Conservation (phyloP, 2,329 filamentous ascomycete genomes). For the Aspergillus fijiensis region DNA sequence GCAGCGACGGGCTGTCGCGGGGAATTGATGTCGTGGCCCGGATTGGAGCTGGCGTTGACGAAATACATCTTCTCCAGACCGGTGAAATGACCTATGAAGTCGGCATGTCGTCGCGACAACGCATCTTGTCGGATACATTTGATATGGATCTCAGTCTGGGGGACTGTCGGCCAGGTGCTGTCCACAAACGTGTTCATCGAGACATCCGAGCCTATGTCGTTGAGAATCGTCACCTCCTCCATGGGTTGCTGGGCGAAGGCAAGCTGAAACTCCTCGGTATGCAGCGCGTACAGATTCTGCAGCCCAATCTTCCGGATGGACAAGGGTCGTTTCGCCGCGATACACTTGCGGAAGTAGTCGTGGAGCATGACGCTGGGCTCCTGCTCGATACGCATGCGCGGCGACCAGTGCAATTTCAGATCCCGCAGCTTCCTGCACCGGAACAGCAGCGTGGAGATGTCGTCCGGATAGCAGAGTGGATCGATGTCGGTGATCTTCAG, state of each 20-base stretch:
- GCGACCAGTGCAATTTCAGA: constrained; percentile 60
- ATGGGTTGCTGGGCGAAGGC: constrained; percentile 44
- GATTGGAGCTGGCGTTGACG: constrained; percentile 41
- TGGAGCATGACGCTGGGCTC: constrained; percentile 58
- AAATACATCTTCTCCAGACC: constrained; percentile 55
- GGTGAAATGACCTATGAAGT: constrained; percentile 43
- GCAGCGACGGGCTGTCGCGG: constrained; percentile 23
- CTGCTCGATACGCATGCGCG: constrained; percentile 59
- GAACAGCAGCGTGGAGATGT: constrained; percentile 57
- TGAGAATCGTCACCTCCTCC: constrained; percentile 55
- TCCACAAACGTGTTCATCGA: constrained; percentile 54
- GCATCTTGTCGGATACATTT: constrained; percentile 53
- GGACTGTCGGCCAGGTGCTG: constrained; percentile 50
- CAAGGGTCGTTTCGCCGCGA: constrained; percentile 49
- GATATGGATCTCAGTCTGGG: constrained; percentile 36
- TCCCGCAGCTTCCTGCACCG: constrained; percentile 56
- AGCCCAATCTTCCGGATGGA: constrained; percentile 53
- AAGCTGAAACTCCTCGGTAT: constrained; percentile 48
- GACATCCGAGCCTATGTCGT: constrained; percentile 49
- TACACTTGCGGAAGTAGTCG: constrained; percentile 57
- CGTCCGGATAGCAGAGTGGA: constrained; percentile 64
- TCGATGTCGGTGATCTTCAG: constrained; percentile 61
- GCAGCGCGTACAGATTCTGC: constrained; percentile 59
- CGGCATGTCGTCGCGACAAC: constrained; percentile 45
- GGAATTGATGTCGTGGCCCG: constrained; percentile 34